Conservation (phyloP, 1,139 yeast species). For the Taphrina sp. region DNA sequence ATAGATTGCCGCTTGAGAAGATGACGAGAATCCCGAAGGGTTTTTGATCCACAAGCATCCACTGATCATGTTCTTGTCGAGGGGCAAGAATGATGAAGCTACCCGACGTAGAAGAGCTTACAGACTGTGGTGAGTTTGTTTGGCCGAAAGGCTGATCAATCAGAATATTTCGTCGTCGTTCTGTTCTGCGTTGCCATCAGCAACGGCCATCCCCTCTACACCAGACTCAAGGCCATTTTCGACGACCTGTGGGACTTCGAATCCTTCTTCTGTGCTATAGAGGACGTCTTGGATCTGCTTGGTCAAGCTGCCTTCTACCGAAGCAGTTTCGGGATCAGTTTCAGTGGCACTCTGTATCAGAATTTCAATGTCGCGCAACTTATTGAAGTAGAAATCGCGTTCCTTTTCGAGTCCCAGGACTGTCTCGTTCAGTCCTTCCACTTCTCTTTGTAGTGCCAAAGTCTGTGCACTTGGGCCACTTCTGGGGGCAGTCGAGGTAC, state of each 20-base stretch:
- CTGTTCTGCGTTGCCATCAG: conserved; percentile 5
- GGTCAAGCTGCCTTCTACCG: conserved; percentile 48
- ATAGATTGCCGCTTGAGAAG: too few species aligned
- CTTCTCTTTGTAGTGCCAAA: conserved; percentile 37
- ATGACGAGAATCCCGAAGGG: too few species aligned
- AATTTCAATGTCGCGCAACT: conserved; percentile 83
- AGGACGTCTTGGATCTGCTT: conserved; percentile 69
- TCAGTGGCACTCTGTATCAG: conserved; percentile 65
- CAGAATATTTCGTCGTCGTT: conserved; percentile 29
- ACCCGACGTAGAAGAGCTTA: too few species aligned
- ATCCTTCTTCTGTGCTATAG: conserved; percentile 62
- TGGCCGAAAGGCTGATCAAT: too few species aligned
- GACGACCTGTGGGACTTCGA: conserved; percentile 44
- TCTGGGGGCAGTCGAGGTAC: conserved; percentile 32
- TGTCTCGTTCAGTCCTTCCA: conserved; percentile 39
- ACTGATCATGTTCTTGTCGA: too few species aligned
- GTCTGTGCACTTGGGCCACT: conserved; percentile 23
- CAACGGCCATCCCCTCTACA: conserved; percentile 5
- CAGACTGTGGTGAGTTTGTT: too few species aligned
- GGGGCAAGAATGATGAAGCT: too few species aligned
- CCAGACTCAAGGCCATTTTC: conserved; percentile 36
- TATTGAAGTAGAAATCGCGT: conserved; percentile 84
- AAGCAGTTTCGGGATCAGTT: conserved; percentile 46
- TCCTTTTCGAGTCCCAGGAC: conserved; percentile 54
- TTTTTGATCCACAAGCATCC: too few species aligned